These are phyloP conservation scores for Alloascoidea africana DNA, from an alignment of 805 yeast species.

Conservation along the genomic window DNA sequence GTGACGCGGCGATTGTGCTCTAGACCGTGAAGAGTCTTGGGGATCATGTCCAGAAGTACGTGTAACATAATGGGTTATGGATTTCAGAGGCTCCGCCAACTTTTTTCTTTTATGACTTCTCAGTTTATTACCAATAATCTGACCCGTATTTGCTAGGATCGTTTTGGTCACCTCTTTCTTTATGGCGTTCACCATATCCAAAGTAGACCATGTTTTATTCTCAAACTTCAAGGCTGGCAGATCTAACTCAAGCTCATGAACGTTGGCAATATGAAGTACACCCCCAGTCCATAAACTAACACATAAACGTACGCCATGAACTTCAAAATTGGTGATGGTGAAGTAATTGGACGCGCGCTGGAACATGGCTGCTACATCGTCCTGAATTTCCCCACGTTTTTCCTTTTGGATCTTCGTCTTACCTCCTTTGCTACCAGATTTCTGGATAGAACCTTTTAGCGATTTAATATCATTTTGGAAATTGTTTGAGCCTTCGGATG, in stretches of 20 bases:
- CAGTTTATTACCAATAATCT: slow-evolving; percentile 65
- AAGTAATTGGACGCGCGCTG: slow-evolving; percentile 42
- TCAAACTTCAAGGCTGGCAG: slow-evolving; percentile 46
- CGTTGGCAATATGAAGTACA: slow-evolving; percentile 52
- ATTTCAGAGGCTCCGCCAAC: neutral
- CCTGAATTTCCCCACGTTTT: slow-evolving; percentile 9
- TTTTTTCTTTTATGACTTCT: slow-evolving; percentile 14
- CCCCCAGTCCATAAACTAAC: slow-evolving; percentile 42
- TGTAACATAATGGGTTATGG: neutral
- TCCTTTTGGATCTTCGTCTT: slow-evolving; percentile 2
- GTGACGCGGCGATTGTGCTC: no score
- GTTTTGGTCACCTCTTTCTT: slow-evolving; percentile 31
- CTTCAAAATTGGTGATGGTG: slow-evolving; percentile 22
- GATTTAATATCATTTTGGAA: no score
- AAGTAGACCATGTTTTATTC: slow-evolving; percentile 56
- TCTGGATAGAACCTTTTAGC: neutral
- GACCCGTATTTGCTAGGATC: slow-evolving; percentile 41
- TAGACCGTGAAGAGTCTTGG: neutral
- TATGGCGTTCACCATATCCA: slow-evolving; percentile 48
- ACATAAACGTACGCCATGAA: slow-evolving; percentile 15
- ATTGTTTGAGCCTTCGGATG: no score
- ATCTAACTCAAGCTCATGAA: slow-evolving; percentile 52
- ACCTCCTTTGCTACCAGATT: no score
- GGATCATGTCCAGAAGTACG: neutral
- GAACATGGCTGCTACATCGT: slow-evolving; percentile 35